A percentile compares a stretch with the other conserved stretches of the same genome.
phyloP scores from a whole-genome alignment of 768 basidiomycete species.

The Psilocybe tampanensis region DNA sequence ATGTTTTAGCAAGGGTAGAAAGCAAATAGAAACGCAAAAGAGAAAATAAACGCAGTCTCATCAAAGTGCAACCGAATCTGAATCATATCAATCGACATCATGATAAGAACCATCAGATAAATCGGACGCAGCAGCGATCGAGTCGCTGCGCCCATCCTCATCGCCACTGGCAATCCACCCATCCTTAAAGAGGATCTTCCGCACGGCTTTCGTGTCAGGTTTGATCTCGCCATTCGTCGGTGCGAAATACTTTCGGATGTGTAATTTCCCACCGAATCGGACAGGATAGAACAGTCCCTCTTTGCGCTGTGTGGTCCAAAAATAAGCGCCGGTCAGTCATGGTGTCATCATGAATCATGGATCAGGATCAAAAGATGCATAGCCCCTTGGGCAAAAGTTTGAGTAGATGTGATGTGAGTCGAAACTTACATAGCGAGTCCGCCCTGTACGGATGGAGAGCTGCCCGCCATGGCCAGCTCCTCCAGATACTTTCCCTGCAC shows the following conservation, averaged over 20 bases:
- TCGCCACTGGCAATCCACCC: conserved; percentile 49
- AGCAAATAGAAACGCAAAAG: no score
- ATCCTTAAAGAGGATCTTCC: conserved; percentile 47
- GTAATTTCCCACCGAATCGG: conserved; percentile 41
- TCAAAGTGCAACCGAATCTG: no score
- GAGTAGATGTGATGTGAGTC: no score
- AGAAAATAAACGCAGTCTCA: no score
- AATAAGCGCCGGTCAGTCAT: conserved; percentile 14
- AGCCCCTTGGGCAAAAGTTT: background rate
- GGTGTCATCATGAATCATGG: no score
- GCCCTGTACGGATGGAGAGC: conserved; percentile 40
- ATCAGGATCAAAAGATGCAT: no score
- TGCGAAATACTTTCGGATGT: conserved; percentile 60
- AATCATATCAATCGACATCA: conserved; percentile 3
- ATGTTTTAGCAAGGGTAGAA: background rate
- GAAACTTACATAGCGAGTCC: conserved; percentile 48
- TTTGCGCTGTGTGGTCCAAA: conserved; percentile 5
- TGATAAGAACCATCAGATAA: conserved; percentile 6
- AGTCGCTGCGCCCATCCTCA: conserved; percentile 15
- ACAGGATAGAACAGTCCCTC: conserved; percentile 57
- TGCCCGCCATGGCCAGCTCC: conserved; percentile 45
- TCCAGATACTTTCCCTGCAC: conserved; percentile 48
- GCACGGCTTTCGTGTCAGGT: conserved; percentile 51
- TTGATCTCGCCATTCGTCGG: conserved; percentile 71
- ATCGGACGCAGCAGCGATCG: background rate